Evolutionary conservation across 2,329 filamentous ascomycete genomes (phyloP).

Genomic region (Claviceps sp.): DNA sequence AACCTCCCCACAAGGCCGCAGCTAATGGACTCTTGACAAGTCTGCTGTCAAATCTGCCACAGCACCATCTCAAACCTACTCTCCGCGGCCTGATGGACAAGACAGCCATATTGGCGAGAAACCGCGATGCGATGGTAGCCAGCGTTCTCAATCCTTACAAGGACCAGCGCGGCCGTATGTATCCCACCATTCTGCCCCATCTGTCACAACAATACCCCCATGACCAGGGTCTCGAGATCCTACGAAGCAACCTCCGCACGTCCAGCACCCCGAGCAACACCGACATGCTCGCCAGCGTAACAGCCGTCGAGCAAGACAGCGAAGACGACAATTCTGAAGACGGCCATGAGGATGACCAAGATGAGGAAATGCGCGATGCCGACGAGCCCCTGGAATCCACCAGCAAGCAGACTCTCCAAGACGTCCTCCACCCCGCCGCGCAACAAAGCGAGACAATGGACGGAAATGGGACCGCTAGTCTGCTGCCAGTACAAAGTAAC

Average conservation of each 20-base stretch:
- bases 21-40: constrained; percentile 49
- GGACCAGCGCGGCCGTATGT: constrained; percentile 47
- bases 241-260: constrained; percentile 46
- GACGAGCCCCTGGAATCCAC: neutral
- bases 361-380: constrained; percentile 7
- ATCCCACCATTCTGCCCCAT: constrained; percentile 69
- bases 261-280: constrained; percentile 14
- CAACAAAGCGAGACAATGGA: constrained; percentile 10
- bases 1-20: constrained; percentile 35
- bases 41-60: constrained; percentile 50
- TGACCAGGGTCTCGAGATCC: constrained; percentile 55
- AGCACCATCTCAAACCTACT: constrained; percentile 54
- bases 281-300: constrained; percentile 15
- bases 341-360: constrained; percentile 3
- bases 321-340: constrained; percentile 18
- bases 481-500: constrained; percentile 20
- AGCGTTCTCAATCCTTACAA: constrained; percentile 70
- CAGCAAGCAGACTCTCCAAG: neutral
- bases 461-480: constrained; percentile 11
- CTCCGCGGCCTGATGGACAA: constrained; percentile 67
- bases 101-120: constrained; percentile 58
- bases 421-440: constrained; percentile 9
- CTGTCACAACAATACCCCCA: constrained; percentile 52
- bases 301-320: constrained; percentile 26
- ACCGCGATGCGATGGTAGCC: constrained; percentile 62